Evolutionary conservation across 139 green algal species (phyloP).

Genomic region (Haematococcus lacustris): DNA sequence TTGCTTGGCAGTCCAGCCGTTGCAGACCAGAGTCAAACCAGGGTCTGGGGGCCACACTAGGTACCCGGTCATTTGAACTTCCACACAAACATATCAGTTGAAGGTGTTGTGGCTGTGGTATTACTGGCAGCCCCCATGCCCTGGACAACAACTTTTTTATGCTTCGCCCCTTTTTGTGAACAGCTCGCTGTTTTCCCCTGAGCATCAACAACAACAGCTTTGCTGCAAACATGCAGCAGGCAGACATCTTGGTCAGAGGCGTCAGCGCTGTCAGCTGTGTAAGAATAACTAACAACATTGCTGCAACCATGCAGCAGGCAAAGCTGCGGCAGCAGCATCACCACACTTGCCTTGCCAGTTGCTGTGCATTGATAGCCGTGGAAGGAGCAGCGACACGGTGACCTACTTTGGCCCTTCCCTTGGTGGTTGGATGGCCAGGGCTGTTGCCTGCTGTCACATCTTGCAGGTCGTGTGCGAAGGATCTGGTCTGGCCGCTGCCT

Average conservation of each 20-base stretch:
- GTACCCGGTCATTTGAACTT: background rate
- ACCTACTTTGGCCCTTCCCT: background rate
- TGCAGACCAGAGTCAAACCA: background rate
- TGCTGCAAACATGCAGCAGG: no score
- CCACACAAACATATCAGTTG: background rate
- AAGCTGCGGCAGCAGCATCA: background rate
- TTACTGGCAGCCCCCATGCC: no score
- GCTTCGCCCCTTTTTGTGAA: background rate
- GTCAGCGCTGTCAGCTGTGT: no score
- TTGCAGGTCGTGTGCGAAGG: slow-evolving; percentile 32
- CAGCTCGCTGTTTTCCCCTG: background rate
- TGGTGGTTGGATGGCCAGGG: background rate
- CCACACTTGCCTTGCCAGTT: background rate
- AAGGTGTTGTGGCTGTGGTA: background rate
- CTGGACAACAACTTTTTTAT: background rate
- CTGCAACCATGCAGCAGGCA: background rate
- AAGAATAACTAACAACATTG: background rate
- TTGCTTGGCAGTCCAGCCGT: background rate
- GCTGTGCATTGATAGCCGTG: background rate
- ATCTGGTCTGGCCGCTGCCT: slow-evolving; percentile 41
- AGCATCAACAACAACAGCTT: no score
- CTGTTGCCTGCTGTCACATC: background rate
- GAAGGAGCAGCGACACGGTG: background rate
- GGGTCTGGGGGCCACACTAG: background rate
- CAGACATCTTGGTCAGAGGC: no score